Evolutionary conservation across 2,329 filamentous ascomycete species (phyloP).

Genomic region (Dothideomycetes sp.): DNA sequence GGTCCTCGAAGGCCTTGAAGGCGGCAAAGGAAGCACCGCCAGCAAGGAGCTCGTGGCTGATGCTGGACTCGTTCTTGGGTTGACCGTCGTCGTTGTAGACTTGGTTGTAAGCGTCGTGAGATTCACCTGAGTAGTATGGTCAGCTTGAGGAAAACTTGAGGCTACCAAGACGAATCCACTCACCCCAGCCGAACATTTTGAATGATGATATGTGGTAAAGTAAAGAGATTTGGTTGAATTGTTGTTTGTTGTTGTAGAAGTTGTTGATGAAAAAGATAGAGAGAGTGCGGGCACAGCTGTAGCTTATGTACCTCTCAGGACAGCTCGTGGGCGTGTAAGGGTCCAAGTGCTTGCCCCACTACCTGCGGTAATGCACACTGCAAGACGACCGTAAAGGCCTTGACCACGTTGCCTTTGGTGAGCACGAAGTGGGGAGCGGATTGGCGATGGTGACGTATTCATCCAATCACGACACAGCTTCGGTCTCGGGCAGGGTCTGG

Average conservation of each 20-base stretch:
- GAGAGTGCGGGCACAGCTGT: constrained; percentile 38
- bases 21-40: constrained; percentile 68
- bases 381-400: too few relatives aligned
- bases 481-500: too few relatives aligned
- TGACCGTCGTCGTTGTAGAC: constrained; percentile 39
- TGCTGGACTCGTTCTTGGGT: constrained; percentile 46
- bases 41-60: constrained; percentile 64
- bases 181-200: constrained; percentile 37
- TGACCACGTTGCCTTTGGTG: too few relatives aligned
- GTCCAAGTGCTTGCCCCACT: background rate
- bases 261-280: constrained; percentile 21
- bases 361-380: too few relatives aligned
- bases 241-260: constrained; percentile 6
- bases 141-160: too few relatives aligned
- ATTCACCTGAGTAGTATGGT: constrained; percentile 32
- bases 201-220: constrained; percentile 4
- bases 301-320: constrained; percentile 6
- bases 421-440: too few relatives aligned
- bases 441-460: too few relatives aligned
- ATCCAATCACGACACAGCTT: too few relatives aligned
- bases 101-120: constrained; percentile 42
- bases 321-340: background rate
- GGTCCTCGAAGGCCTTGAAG: constrained; percentile 70
- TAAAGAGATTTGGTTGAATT: constrained; percentile 1
- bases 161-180: constrained; percentile 4